A percentile compares a stretch with the other conserved stretches of the same genome.
Evolutionary conservation across 306 rosid genomes (phyloP).

Genomic region (Acacia crassicarpa): DNA sequence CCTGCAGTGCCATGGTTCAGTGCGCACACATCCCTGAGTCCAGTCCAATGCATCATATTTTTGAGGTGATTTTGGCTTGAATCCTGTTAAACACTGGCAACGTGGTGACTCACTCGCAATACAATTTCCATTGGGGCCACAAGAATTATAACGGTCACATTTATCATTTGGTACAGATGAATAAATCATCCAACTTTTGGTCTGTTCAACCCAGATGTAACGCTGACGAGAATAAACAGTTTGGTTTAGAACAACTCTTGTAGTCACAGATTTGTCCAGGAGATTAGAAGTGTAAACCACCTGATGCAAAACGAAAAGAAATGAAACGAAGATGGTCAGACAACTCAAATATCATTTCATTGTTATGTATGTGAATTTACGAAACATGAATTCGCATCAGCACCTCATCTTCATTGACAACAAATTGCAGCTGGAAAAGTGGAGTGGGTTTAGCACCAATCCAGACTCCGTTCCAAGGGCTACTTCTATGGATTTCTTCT

Average conservation of each 20-base stretch:
- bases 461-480: constrained; percentile 35
- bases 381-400: background rate
- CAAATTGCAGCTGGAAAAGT: background rate
- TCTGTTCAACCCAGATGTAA: background rate
- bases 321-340: background rate
- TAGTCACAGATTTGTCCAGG: constrained; percentile 2
- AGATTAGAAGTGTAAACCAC: background rate
- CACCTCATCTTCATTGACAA: constrained; percentile 22
- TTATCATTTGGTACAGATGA: constrained; percentile 22
- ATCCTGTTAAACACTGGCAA: constrained; percentile 42
- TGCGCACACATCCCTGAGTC: constrained; percentile 35
- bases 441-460: constrained; percentile 25
- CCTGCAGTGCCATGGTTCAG: constrained; percentile 30
- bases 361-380: background rate
- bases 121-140: constrained; percentile 43
- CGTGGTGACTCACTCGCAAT: background rate
- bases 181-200: constrained; percentile 30
- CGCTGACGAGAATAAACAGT: constrained; percentile 13
- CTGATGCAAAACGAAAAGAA: background rate
- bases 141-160: constrained; percentile 35
- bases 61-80: constrained; percentile 26
- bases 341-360: background rate
- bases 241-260: constrained; percentile 38
- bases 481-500: constrained; percentile 10
- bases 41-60: constrained; percentile 26